These are phyloP conservation scores for Schoenoplectus triqueter DNA, from an alignment of 202 grass and related monocot species.

Conservation along the genomic window DNA sequence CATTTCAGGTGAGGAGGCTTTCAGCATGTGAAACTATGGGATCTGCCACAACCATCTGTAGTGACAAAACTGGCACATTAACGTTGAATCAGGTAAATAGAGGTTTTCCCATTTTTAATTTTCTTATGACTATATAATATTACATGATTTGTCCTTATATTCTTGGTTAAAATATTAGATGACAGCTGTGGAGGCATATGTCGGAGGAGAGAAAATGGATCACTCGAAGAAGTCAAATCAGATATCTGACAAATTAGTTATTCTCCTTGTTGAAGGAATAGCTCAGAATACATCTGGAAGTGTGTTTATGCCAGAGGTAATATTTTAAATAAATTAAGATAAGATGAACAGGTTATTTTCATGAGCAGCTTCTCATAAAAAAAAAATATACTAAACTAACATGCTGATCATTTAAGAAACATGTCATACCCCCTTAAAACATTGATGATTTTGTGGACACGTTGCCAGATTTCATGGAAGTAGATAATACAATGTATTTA, in stretches of 20 bases:
- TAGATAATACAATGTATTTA: conserved; percentile 21
- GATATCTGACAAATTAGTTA: conserved; percentile 51
- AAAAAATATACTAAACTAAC: conserved; percentile 13
- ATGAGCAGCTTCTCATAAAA: not conserved
- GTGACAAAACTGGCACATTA: conserved; percentile 94
- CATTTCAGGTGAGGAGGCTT: conserved; percentile 78
- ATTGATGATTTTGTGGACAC: not conserved
- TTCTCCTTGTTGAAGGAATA: conserved; percentile 81
- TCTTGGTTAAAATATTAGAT: conserved; percentile 59
- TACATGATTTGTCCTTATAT: conserved; percentile 30
- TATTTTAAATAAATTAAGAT: too few species aligned
- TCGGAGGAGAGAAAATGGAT: conserved; percentile 76
- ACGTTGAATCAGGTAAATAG: conserved; percentile 80
- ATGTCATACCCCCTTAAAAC: not conserved
- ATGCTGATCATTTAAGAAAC: not conserved
- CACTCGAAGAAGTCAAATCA: conserved; percentile 57
- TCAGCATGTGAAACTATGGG: conserved; percentile 99
- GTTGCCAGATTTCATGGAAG: not conserved
- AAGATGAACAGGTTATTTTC: too few species aligned
- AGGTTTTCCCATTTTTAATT: conserved; percentile 1
- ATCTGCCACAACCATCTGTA: conserved; percentile 97
- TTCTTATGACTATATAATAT: conserved; percentile 3
- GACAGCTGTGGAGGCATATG: conserved; percentile 73
- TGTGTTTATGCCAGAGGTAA: conserved; percentile 79
- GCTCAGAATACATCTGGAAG: conserved; percentile 92